Conservation (phyloP, 2,329 filamentous ascomycete genomes). For the Aureobasidium lini region DNA sequence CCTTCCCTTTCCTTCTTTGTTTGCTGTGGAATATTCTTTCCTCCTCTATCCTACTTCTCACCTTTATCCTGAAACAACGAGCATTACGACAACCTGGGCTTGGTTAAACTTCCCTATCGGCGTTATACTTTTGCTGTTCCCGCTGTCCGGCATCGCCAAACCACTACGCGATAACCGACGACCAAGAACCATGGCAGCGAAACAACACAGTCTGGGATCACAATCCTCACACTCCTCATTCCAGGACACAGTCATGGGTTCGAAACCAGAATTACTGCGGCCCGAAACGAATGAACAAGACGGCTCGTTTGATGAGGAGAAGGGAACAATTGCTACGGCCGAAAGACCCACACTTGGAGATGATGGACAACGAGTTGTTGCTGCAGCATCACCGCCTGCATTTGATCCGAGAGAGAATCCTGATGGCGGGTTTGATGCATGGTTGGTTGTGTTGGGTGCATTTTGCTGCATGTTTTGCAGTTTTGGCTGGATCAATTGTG, state of each 20-base stretch:
- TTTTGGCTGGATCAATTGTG: conserved; percentile 38
- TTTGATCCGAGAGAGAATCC: conserved; percentile 26
- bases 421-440: conserved; percentile 38
- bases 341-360: background rate
- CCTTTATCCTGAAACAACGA: background rate
- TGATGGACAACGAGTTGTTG: background rate
- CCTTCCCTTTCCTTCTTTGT: background rate
- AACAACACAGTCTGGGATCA: background rate
- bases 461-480: conserved; percentile 31
- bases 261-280: background rate
- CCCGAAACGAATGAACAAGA: background rate
- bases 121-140: background rate
- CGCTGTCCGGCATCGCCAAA: background rate
- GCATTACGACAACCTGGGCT: background rate
- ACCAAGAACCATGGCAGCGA: background rate
- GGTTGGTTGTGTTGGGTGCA: conserved; percentile 31
- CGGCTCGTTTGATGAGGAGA: conserved; percentile 6
- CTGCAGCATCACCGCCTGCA: conserved; percentile 15
- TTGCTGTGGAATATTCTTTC: background rate
- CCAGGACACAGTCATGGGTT: conserved; percentile 2
- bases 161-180: background rate
- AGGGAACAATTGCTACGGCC: conserved; percentile 4
- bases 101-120: background rate
- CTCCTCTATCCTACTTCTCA: background rate
- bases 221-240: conserved; percentile 3